Base-by-base conservation (phyloP, 2,329 filamentous ascomycete genomes). In the Thelonectria blattea region DNA sequence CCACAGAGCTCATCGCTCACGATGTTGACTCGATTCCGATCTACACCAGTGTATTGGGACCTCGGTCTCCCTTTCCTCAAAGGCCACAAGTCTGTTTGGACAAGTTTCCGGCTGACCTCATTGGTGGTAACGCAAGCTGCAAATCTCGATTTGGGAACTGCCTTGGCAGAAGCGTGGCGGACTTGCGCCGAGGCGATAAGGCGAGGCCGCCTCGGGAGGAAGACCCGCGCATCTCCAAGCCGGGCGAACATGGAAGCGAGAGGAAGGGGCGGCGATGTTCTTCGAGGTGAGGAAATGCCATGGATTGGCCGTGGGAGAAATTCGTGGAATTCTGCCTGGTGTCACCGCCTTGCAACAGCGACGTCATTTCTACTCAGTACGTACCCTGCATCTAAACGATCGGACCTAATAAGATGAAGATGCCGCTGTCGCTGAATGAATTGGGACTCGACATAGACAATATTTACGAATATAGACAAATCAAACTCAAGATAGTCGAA, bases 1-100 rank as follows among this genome's bases (percentile, higher is more conserved):
- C 80, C 78, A 65, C 84, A 86, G 15, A 88, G 77, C 37, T 74
- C 66, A 14, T 82, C 76, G 68, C 78, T 80, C 15, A 84, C 78
- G 22, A 89, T 74, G 64, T 88, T 84, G 39, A 88, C 76, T 20
- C 86, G 74, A 58, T 72, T 65, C 18, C 70, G 69, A 30, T 78
- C 75, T n/a, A 70, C 49, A 1, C 52, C 45, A 9, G 27, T 34
- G 1, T 14, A 50, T 12, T n/a, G n/a, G n/a, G n/a, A 0, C 39
- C 59, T 48, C 32, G 61, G 67, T 41, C 58, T 71, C 3, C 1
- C 62, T 62, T 17, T 30, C 18, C 20, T 54, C 12, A 64, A 32
- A 0, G 46, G 61, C 75, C 75, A 77, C 15, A 73, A 60, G 1
- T 66, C 66, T 3, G 67, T 71, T 10, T 68, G 48, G 5, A 63